Evolutionary conservation across 2,329 filamentous ascomycete species (phyloP).

Genomic region (Zymoseptoria tritici): DNA sequence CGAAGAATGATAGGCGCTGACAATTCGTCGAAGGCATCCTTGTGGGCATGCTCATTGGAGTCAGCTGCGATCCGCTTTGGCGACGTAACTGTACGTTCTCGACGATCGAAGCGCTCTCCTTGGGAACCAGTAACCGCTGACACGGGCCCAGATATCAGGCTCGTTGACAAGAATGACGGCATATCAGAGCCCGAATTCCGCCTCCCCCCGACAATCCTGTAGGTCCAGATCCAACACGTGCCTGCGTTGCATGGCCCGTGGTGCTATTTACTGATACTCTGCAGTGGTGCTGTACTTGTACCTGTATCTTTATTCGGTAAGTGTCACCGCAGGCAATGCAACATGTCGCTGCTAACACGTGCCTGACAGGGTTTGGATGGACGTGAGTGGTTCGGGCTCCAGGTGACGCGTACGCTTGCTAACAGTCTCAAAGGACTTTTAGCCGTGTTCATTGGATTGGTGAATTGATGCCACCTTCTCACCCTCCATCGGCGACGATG

Average conservation of each 20-base stretch:
- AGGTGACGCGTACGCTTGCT: slow-evolving; percentile 7
- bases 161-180: slow-evolving; percentile 50
- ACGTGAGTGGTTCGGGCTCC: slow-evolving; percentile 9
- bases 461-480: background rate
- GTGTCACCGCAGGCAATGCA: slow-evolving; percentile 10
- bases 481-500: slow-evolving; percentile 10
- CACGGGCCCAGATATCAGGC: slow-evolving; percentile 35
- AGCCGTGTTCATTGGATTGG: slow-evolving; percentile 16
- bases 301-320: slow-evolving; percentile 72
- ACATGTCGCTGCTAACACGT: slow-evolving; percentile 3
- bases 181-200: slow-evolving; percentile 79
- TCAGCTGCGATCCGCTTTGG: slow-evolving; percentile 61
- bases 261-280: slow-evolving; percentile 13
- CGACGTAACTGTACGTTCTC: slow-evolving; percentile 41
- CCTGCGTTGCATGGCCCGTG: background rate
- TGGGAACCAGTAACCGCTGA: slow-evolving; percentile 3
- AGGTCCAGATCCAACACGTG: slow-evolving; percentile 10
- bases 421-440: slow-evolving; percentile 8
- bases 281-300: slow-evolving; percentile 63
- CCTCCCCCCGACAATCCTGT: slow-evolving; percentile 56
- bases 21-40: slow-evolving; percentile 45
- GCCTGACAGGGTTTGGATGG: slow-evolving; percentile 14
- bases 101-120: background rate
- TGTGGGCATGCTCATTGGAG: slow-evolving; percentile 59
- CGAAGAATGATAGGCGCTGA: background rate